These are phyloP conservation scores for Seiridium cupressi DNA, from an alignment of 2,329 filamentous ascomycete species.

Conservation along the genomic window DNA sequence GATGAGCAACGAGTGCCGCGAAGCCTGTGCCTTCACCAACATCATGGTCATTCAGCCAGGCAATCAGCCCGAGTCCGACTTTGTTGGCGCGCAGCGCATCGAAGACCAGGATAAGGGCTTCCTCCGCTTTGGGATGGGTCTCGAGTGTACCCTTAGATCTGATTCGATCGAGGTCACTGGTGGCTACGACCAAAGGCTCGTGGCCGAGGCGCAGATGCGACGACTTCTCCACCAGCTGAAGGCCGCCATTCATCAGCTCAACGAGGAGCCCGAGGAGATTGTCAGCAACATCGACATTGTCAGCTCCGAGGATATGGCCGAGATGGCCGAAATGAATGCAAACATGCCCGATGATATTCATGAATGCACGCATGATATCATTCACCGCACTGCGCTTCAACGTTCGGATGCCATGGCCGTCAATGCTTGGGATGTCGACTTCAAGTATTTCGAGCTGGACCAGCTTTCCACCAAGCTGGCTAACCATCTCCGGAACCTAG, in stretches of 20 bases:
- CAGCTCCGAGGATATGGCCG: neutral
- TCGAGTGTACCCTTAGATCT: neutral
- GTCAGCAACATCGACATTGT: neutral
- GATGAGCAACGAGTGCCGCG: neutral
- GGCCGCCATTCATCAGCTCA: neutral
- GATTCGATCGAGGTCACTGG: neutral
- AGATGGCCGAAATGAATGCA: conserved; percentile 5
- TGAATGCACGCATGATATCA: neutral
- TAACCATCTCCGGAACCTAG: neutral
- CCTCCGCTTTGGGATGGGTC: neutral
- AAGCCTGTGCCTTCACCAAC: neutral
- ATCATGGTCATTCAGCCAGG: neutral
- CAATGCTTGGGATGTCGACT: conserved; percentile 24
- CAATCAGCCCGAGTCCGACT: conserved; percentile 4
- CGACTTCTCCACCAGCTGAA: neutral
- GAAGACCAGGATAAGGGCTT: neutral
- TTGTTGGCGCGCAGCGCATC: conserved; percentile 7
- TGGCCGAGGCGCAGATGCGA: conserved; percentile 2
- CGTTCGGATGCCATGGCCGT: conserved; percentile 16
- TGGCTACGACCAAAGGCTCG: neutral
- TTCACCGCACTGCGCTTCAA: neutral
- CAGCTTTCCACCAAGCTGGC: conserved; percentile 2
- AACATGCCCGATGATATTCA: neutral
- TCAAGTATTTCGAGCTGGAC: conserved; percentile 28
- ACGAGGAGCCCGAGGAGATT: neutral